Percentiles rank a stretch among this genome's conserved stretches.
These are phyloP conservation scores for Skeletonema tropicum DNA, from an alignment of 108 stramenopile species.

Conservation along the genomic window DNA sequence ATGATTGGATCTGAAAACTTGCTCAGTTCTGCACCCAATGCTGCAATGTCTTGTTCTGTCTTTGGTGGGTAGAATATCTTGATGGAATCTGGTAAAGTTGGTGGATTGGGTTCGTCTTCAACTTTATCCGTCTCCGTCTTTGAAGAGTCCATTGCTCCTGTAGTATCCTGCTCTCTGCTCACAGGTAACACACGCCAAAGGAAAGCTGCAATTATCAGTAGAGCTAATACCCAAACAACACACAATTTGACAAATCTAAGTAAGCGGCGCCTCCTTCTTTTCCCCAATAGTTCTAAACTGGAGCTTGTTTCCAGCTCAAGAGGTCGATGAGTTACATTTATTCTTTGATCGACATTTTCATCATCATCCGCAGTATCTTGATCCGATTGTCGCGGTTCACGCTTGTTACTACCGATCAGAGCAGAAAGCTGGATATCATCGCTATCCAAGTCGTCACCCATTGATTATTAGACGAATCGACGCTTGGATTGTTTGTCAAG, in stretches of 20 bases:
- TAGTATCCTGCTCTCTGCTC: neutral
- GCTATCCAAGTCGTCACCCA: neutral
- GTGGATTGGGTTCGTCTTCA: slow-evolving; percentile 50
- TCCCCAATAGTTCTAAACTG: neutral
- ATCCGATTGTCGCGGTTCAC: neutral
- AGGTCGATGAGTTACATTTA: neutral
- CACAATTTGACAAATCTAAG: neutral
- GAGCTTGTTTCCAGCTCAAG: slow-evolving; percentile 3
- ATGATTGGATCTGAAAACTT: slow-evolving; percentile 46
- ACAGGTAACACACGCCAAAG: neutral
- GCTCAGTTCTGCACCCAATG: slow-evolving; percentile 8
- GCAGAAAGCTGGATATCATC: slow-evolving; percentile 1
- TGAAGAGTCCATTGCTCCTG: neutral
- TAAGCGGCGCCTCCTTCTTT: neutral
- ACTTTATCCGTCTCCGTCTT: neutral
- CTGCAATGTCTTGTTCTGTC: slow-evolving; percentile 30
- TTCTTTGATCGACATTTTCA: neutral
- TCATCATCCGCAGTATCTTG: neutral
- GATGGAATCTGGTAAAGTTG: slow-evolving; percentile 34
- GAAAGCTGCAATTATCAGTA: neutral
- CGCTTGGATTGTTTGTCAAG: too few species aligned
- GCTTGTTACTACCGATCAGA: neutral
- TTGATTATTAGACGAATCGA: neutral
- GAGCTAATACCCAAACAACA: neutral
- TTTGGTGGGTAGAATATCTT: slow-evolving; percentile 36